Percentiles rank a stretch among this genome's conserved stretches.
Conservation (phyloP, 2,329 filamentous ascomycete species). For the Dendrostoma leiphaemia region DNA sequence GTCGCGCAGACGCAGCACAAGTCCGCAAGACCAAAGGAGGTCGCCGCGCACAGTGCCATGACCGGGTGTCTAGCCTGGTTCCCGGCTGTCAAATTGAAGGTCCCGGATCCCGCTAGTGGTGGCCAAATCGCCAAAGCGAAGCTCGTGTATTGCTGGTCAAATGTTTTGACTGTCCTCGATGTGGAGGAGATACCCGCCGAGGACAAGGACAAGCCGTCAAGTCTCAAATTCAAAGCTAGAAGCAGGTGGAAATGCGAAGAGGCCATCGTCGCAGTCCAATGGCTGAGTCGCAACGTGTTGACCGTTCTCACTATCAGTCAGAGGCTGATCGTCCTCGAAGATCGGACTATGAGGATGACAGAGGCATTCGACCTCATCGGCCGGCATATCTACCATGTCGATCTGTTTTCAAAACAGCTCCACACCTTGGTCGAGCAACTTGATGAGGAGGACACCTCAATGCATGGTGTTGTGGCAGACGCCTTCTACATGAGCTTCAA, state of each 20-base stretch:
- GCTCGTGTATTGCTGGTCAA: slow-evolving; percentile 97
- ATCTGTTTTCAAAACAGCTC: slow-evolving; percentile 86
- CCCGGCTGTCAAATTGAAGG: slow-evolving; percentile 88
- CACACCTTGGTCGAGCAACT: slow-evolving; percentile 82
- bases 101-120: slow-evolving; percentile 62
- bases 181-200: slow-evolving; percentile 69
- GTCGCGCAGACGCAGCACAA: slow-evolving; percentile 97
- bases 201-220: slow-evolving; percentile 74
- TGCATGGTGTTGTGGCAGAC: slow-evolving; percentile 96
- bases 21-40: slow-evolving; percentile 83
- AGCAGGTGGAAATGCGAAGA: slow-evolving; percentile 93
- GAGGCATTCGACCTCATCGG: slow-evolving; percentile 91
- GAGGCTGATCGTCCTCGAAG: slow-evolving; percentile 87
- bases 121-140: slow-evolving; percentile 77
- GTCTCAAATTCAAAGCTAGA: slow-evolving; percentile 75
- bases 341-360: slow-evolving; percentile 83
- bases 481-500: slow-evolving; percentile 98
- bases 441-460: slow-evolving; percentile 80
- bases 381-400: slow-evolving; percentile 87
- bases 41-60: slow-evolving; percentile 85
- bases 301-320: slow-evolving; percentile 93
- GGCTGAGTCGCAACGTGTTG: slow-evolving; percentile 90
- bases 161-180: slow-evolving; percentile 90
- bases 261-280: slow-evolving; percentile 93
- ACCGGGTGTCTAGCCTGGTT: slow-evolving; percentile 97